phyloP scores from a whole-genome alignment of 768 basidiomycete genomes.

The Tricholoma bakamatsutake region DNA sequence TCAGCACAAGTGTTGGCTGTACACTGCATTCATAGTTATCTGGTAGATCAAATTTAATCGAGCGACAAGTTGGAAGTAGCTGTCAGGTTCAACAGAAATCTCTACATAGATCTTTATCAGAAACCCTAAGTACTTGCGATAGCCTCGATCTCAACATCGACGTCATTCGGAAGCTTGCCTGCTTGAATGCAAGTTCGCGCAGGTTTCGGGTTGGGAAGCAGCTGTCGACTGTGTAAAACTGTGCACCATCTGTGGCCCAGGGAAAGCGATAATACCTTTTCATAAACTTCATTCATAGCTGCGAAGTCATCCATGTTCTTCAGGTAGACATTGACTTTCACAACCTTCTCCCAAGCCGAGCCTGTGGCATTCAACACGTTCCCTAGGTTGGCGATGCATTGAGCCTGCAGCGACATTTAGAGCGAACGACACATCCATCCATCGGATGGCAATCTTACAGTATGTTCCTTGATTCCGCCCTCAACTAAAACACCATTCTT shows the following conservation, averaged over 20 bases:
- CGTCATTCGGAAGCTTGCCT: slow-evolving; percentile 59
- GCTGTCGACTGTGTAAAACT: slow-evolving; percentile 15
- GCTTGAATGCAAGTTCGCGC: slow-evolving; percentile 75
- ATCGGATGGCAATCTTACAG: slow-evolving; percentile 27
- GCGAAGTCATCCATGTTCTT: slow-evolving; percentile 55
- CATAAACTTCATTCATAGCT: slow-evolving; percentile 54
- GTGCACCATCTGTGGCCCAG: neutral
- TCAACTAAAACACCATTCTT: slow-evolving; percentile 40
- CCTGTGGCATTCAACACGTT: slow-evolving; percentile 49
- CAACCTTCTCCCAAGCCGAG: slow-evolving; percentile 56
- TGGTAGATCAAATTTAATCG: no score
- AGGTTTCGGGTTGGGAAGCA: slow-evolving; percentile 53
- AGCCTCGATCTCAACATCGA: slow-evolving; percentile 69
- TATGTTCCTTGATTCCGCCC: slow-evolving; percentile 57
- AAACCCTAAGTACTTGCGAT: slow-evolving; percentile 39
- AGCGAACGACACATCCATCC: neutral
- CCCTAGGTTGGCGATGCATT: slow-evolving; percentile 50
- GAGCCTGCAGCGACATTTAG: slow-evolving; percentile 30
- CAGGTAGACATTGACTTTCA: slow-evolving; percentile 53
- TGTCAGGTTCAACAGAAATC: no score
- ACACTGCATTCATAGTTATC: no score
- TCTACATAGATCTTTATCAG: neutral
- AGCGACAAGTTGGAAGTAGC: no score
- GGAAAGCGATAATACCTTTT: slow-evolving; percentile 29
- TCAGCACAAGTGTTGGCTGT: no score